A percentile compares a stretch with the other conserved stretches of the same genome.
These are phyloP conservation scores for Pythium brachiatum DNA, from an alignment of 352 stramenopile genomes.

Conservation along the genomic window DNA sequence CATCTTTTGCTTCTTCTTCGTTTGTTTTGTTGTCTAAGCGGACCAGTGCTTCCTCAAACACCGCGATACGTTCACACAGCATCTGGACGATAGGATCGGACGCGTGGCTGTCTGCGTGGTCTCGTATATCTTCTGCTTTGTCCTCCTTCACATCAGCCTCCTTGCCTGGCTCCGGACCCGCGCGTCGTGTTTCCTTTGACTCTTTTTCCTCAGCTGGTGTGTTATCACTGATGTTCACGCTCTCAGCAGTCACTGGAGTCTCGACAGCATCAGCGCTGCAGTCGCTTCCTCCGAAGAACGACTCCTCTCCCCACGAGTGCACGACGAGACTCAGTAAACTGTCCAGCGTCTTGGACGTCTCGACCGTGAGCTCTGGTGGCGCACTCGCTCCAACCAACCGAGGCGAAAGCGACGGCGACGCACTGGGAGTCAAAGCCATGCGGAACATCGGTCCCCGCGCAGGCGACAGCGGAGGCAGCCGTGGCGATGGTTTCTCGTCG, in stretches of 20 bases:
- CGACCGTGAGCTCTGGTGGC: slow-evolving; percentile 3
- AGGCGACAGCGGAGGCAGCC: slow-evolving; percentile 15
- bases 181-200: neutral
- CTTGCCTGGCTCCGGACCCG: neutral
- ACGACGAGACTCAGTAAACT: slow-evolving; percentile 49
- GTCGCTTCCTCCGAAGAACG: slow-evolving; percentile 11
- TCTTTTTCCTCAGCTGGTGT: neutral
- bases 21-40: slow-evolving; percentile 28
- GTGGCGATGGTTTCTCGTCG: slow-evolving; percentile 1
- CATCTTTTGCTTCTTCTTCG: neutral
- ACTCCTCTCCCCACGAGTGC: slow-evolving; percentile 45
- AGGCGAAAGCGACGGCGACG: neutral
- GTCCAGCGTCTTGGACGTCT: slow-evolving; percentile 30
- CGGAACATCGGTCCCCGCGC: slow-evolving; percentile 8
- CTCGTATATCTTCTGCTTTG: neutral
- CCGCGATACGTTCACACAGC: slow-evolving; percentile 38
- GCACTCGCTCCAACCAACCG: neutral
- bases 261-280: neutral
- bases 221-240: neutral
- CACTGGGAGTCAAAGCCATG: neutral
- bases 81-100: slow-evolving; percentile 41
- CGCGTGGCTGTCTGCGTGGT: neutral
- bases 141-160: slow-evolving; percentile 2
- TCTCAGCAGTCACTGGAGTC: neutral
- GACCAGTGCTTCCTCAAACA: slow-evolving; percentile 44